phyloP scores from a whole-genome alignment of 2,329 filamentous ascomycete genomes.

The Ceratocystis papillata region DNA sequence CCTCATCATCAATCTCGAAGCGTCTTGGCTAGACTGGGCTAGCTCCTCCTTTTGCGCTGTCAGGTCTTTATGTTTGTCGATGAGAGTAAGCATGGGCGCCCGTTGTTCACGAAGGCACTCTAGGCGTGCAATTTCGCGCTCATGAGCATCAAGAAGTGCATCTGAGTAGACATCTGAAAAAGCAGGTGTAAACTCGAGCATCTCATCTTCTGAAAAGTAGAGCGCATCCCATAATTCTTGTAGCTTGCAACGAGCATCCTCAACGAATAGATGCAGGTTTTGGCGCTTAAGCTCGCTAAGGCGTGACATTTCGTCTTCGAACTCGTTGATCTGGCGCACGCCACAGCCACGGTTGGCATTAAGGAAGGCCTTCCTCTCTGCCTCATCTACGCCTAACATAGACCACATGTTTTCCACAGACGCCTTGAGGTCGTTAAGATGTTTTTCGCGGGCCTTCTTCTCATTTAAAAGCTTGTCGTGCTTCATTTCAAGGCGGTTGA shows the following conservation, averaged over 20 bases:
- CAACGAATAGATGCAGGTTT: slow-evolving; percentile 90
- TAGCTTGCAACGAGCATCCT: slow-evolving; percentile 79
- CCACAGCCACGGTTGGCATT: slow-evolving; percentile 83
- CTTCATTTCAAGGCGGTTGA: slow-evolving; percentile 59
- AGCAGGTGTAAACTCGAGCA: slow-evolving; percentile 93
- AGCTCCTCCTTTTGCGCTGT: slow-evolving; percentile 81
- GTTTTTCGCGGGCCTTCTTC: slow-evolving; percentile 72
- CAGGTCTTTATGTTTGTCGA: slow-evolving; percentile 73
- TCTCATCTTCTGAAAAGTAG: slow-evolving; percentile 95
- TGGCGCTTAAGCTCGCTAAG: slow-evolving; percentile 89
- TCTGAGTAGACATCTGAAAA: slow-evolving; percentile 97
- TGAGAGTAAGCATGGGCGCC: slow-evolving; percentile 66
- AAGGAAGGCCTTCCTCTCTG: slow-evolving; percentile 74
- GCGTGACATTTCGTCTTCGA: slow-evolving; percentile 76
- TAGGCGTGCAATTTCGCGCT: slow-evolving; percentile 75
- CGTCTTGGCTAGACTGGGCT: slow-evolving; percentile 83
- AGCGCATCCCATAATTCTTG: slow-evolving; percentile 92
- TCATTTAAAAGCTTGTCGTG: slow-evolving; percentile 78
- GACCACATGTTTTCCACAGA: slow-evolving; percentile 84
- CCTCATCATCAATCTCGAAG: slow-evolving; percentile 81
- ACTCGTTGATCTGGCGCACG: slow-evolving; percentile 85
- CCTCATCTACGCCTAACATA: slow-evolving; percentile 70
- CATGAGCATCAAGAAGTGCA: slow-evolving; percentile 85
- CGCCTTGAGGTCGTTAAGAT: slow-evolving; percentile 60
- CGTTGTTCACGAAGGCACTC: slow-evolving; percentile 79